Evolutionary conservation across 1,284 basidiomycete species (phyloP), one percentile per base, ranked within the genome.

Genomic region (Puccinia horiana): DNA sequence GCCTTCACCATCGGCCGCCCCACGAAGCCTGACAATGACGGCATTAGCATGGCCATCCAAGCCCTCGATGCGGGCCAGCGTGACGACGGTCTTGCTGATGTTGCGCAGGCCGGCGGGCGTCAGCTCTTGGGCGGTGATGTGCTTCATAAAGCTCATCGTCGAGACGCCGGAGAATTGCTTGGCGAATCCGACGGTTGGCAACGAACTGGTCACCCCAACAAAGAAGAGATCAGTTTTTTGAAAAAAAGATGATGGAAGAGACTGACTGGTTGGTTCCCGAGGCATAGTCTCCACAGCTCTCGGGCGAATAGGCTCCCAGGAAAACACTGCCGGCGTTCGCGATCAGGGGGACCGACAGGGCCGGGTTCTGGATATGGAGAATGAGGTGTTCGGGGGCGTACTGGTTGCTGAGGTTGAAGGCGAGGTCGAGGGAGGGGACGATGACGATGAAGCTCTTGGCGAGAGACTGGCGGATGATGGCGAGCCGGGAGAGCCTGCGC

Each of bases 381-480:
- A 98, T 97, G 83, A 98, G 89, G 88, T 98, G 96, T 87, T 98
- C 96, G 0, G 96, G 96, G 2, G 97, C 97, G 86, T 99, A 99
- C 86, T 96, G 94, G 88, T 99, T 99, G 63, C 92, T 94, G 89
- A 98, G 98, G 8, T 87, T 88, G 79, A 99, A 89, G 11, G 94
- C 97, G 86, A 96, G 92, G 67, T 92, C 90, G 3, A 93, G 88
- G 2, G 89, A 90, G 52, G 88, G 85, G 16, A 91, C 90, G 85
- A 92, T 91, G 83, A 99, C 92, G 84, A 97, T 97, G 85, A 98
- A 90, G 86, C 93, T 95, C 89, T 96, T 96, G 82, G 92, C 88
- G 85, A 99, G 92, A 0, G 96, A 97, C 88, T 96, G 91, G 58
- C 94, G 91, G 77, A 98, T 91, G 84, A 98, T 98, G 80, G 93